Conservation (phyloP, 1,284 basidiomycete genomes). For the Porphyrellus sp. region DNA sequence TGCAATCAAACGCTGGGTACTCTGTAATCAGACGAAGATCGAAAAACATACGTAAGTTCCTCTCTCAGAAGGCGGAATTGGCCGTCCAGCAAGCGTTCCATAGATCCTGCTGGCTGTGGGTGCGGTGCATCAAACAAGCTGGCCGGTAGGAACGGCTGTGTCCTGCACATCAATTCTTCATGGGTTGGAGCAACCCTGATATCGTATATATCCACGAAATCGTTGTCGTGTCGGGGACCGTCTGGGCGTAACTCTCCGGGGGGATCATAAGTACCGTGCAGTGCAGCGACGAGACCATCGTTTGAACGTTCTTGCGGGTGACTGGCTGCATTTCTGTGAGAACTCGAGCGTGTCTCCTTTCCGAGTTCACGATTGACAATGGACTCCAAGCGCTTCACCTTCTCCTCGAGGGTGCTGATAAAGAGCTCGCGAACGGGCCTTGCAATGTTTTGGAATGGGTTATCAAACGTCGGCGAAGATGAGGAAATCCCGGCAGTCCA, state of each 20-base stretch:
- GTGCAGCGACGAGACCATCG: constrained; percentile 39
- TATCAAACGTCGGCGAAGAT: constrained; percentile 37
- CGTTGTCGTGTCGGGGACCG: constrained; percentile 67
- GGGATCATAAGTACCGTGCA: constrained; percentile 47
- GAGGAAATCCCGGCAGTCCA: constrained; percentile 45
- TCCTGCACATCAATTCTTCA: constrained; percentile 48
- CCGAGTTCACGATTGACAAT: constrained; percentile 40
- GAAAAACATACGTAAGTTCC: constrained; percentile 55
- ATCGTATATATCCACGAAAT: constrained; percentile 49
- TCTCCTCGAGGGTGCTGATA: constrained; percentile 38
- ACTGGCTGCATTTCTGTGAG: constrained; percentile 3
- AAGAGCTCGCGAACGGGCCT: constrained; percentile 36
- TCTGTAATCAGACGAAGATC: not conserved
- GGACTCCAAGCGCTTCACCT: constrained; percentile 42
- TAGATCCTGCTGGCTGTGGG: constrained; percentile 49
- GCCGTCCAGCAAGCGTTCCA: constrained; percentile 62
- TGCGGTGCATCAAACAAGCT: constrained; percentile 60
- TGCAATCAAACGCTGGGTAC: constrained; percentile 20
- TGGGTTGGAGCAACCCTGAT: constrained; percentile 65
- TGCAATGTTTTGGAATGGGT: constrained; percentile 33
- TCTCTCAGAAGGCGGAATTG: constrained; percentile 70
- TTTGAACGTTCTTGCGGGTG: constrained; percentile 10
- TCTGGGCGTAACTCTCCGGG: constrained; percentile 49
- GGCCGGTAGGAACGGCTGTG: constrained; percentile 54
- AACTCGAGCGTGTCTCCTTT: constrained; percentile 28